Evolutionary conservation across 2,329 filamentous ascomycete species (phyloP).

Genomic region (Aspergillus brasiliensis): DNA sequence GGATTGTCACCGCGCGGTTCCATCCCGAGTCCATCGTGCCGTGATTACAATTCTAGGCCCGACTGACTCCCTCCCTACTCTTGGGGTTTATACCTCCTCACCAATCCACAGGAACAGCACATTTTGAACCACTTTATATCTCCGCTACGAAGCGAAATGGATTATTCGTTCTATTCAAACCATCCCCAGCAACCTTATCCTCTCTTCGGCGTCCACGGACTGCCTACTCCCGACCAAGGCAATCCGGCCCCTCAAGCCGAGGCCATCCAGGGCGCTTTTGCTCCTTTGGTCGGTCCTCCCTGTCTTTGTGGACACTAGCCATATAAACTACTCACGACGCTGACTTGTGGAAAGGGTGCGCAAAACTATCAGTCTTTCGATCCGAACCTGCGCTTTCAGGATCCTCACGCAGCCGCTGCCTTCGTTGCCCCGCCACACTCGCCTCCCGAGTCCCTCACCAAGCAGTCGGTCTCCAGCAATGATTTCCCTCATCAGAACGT

Average conservation of each 20-base stretch:
- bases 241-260: conserved; percentile 43
- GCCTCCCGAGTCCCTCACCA: conserved; percentile 38
- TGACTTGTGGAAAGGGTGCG: conserved; percentile 14
- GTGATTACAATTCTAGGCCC: background rate
- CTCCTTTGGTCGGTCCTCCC: conserved; percentile 29
- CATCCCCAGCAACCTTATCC: conserved; percentile 12
- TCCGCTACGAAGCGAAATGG: conserved; percentile 8
- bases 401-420: conserved; percentile 26
- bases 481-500: conserved; percentile 24
- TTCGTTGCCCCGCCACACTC: conserved; percentile 39
- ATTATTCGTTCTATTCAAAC: conserved; percentile 16
- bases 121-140: background rate
- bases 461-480: conserved; percentile 36
- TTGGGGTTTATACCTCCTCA: background rate
- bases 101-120: background rate
- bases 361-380: conserved; percentile 42
- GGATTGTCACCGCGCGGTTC: background rate
- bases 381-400: conserved; percentile 40
- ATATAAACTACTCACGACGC: background rate
- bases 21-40: background rate
- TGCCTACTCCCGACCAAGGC: conserved; percentile 34
- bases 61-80: background rate
- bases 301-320: background rate
- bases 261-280: conserved; percentile 48
- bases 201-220: conserved; percentile 12